phyloP scores from a whole-genome alignment of 2,329 filamentous ascomycete species.

The Helicocarpus griseus region DNA sequence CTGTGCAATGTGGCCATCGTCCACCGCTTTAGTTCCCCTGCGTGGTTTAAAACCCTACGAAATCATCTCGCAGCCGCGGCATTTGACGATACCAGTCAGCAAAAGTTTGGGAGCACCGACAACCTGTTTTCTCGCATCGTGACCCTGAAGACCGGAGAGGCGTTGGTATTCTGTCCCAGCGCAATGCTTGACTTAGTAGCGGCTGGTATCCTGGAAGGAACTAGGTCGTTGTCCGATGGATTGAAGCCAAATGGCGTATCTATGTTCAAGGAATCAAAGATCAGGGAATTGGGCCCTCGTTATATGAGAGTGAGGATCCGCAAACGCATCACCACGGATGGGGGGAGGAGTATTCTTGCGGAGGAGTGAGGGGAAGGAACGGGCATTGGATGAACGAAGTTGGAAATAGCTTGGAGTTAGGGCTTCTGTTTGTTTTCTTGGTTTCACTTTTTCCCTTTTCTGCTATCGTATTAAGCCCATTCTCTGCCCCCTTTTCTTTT shows the following conservation, averaged over 20 bases:
- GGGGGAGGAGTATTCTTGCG: constrained; percentile 33
- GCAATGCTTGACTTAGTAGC: constrained; percentile 27
- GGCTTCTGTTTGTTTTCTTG: background rate
- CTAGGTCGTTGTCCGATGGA: background rate
- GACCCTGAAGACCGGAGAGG: constrained; percentile 38
- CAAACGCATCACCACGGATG: constrained; percentile 34
- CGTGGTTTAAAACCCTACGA: constrained; percentile 46
- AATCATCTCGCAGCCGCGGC: constrained; percentile 39
- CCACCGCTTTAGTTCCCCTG: constrained; percentile 59
- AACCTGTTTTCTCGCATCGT: constrained; percentile 39
- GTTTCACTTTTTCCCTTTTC: too few species aligned
- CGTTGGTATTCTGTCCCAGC: constrained; percentile 40
- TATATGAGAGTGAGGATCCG: constrained; percentile 33
- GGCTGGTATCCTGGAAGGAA: background rate
- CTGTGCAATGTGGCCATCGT: constrained; percentile 63
- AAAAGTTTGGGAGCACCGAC: constrained; percentile 13
- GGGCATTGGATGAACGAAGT: constrained; percentile 6
- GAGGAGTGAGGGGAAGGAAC: background rate
- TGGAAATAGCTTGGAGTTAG: background rate
- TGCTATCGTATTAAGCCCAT: too few species aligned
- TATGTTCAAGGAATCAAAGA: background rate
- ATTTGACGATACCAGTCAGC: constrained; percentile 11
- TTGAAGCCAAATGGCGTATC: background rate
- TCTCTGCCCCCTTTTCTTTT: too few species aligned
- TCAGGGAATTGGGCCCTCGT: constrained; percentile 18